These are phyloP conservation scores for Coprinopsis strossmayeri DNA, from an alignment of 768 basidiomycete species.

Conservation along the genomic window DNA sequence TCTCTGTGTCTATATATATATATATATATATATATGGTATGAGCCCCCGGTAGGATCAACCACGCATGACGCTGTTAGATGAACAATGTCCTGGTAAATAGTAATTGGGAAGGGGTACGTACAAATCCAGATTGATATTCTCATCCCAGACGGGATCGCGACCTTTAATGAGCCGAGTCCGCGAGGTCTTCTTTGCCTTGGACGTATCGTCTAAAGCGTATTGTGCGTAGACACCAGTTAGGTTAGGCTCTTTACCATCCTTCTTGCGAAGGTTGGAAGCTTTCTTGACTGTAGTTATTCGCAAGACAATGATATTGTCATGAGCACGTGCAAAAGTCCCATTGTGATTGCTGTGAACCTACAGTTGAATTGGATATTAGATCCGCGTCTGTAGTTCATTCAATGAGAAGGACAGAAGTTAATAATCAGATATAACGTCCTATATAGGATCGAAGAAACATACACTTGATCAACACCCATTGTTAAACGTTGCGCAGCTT, in stretches of 20 bases:
- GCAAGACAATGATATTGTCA: background rate
- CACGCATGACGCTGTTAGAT: no score
- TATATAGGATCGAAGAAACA: no score
- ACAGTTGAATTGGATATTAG: slow-evolving; percentile 5
- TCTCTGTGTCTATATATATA: background rate
- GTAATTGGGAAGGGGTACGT: background rate
- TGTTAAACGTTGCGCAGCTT: no score
- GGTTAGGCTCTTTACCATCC: slow-evolving; percentile 6
- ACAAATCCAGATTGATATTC: slow-evolving; percentile 5
- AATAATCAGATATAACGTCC: no score
- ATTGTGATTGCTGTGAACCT: background rate
- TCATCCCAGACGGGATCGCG: slow-evolving; percentile 4
- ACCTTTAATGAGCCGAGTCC: background rate
- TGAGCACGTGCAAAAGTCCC: background rate
- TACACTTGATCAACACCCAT: no score
- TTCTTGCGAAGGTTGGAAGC: slow-evolving; percentile 4
- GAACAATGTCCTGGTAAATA: no score
- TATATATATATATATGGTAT: no score
- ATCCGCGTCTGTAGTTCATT: background rate
- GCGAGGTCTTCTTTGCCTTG: slow-evolving; percentile 1
- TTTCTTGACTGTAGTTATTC: slow-evolving; percentile 1
- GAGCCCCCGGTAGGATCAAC: no score
- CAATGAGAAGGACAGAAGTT: no score
- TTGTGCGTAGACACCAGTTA: slow-evolving; percentile 2
- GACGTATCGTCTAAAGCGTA: slow-evolving; percentile 1